Evolutionary conservation across 805 yeast genomes (phyloP).

Genomic region (Babjeviella inositovora): DNA sequence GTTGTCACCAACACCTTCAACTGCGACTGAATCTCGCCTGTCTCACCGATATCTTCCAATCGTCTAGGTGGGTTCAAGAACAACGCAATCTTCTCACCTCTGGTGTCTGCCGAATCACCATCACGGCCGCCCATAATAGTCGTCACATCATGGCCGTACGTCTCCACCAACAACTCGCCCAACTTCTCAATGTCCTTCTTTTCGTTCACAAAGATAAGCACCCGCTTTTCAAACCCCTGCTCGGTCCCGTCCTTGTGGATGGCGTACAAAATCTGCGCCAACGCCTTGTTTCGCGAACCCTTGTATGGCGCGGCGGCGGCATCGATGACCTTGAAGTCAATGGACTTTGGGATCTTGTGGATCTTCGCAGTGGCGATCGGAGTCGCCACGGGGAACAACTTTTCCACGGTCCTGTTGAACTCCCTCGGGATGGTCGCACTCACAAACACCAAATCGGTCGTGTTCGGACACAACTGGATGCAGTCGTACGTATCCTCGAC

Average conservation of each 20-base stretch:
- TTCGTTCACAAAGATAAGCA: slow-evolving; percentile 72
- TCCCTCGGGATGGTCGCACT: slow-evolving; percentile 84
- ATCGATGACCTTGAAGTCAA: slow-evolving; percentile 62
- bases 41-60: slow-evolving; percentile 11
- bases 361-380: slow-evolving; percentile 67
- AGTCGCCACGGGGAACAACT: slow-evolving; percentile 46
- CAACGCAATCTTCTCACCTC: slow-evolving; percentile 36
- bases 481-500: slow-evolving; percentile 43
- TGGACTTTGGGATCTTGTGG: slow-evolving; percentile 69
- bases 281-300: slow-evolving; percentile 70
- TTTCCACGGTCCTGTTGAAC: slow-evolving; percentile 45
- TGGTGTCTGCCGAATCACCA: slow-evolving; percentile 44
- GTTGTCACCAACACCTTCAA: slow-evolving; percentile 73
- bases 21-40: slow-evolving; percentile 1
- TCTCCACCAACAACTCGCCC: slow-evolving; percentile 30
- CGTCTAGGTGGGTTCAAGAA: slow-evolving; percentile 48
- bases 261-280: slow-evolving; percentile 80
- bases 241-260: slow-evolving; percentile 77
- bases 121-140: slow-evolving; percentile 57
- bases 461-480: slow-evolving; percentile 29
- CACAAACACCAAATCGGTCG: slow-evolving; percentile 56
- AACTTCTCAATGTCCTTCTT: slow-evolving; percentile 46
- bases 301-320: slow-evolving; percentile 66
- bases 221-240: slow-evolving; percentile 57
- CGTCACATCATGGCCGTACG: slow-evolving; percentile 39